Evolutionary conservation across 805 yeast species (phyloP).

Genomic region (Teunomyces tritomae): DNA sequence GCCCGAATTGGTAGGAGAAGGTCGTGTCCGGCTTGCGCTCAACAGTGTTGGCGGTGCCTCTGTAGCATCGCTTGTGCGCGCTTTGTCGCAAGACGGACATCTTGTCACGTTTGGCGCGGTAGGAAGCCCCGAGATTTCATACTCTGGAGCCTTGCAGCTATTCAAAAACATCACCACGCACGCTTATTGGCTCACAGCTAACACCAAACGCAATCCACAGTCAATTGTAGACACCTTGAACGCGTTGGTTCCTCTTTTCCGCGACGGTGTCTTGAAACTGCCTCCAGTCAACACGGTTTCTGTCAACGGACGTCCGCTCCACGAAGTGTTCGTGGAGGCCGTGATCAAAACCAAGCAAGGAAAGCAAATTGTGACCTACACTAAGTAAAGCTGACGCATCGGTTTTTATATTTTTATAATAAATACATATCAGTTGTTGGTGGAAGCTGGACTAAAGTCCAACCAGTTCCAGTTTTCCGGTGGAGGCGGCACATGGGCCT

Average conservation of each 20-base stretch:
- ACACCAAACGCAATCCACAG: constrained; percentile 44
- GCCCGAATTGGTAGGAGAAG: constrained; percentile 16
- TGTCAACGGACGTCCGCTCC: not conserved
- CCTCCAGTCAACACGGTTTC: not conserved
- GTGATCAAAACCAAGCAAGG: not conserved
- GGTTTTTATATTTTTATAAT: not conserved
- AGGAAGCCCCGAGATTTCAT: constrained; percentile 15
- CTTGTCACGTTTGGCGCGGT: constrained; percentile 30
- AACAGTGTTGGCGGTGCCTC: constrained; percentile 31
- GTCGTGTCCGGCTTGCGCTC: constrained; percentile 28
- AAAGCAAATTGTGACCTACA: not conserved
- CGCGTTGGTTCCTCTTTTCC: constrained; percentile 56
- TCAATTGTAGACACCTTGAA: constrained; percentile 54
- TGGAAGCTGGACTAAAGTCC: constrained; percentile 29
- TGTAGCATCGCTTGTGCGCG: constrained; percentile 17
- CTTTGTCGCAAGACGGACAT: constrained; percentile 25
- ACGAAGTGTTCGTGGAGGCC: not conserved
- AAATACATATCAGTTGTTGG: not conserved
- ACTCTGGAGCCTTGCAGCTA: constrained; percentile 23
- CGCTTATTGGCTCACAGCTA: constrained; percentile 33
- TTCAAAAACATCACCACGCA: constrained; percentile 28
- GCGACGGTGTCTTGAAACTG: constrained; percentile 47
- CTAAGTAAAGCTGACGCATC: not conserved
- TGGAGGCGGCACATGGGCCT: not conserved
- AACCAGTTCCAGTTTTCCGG: constrained; percentile 39